These are phyloP conservation scores for Tuber indicum DNA, from an alignment of 495 filamentous ascomycete species.

Conservation along the genomic window DNA sequence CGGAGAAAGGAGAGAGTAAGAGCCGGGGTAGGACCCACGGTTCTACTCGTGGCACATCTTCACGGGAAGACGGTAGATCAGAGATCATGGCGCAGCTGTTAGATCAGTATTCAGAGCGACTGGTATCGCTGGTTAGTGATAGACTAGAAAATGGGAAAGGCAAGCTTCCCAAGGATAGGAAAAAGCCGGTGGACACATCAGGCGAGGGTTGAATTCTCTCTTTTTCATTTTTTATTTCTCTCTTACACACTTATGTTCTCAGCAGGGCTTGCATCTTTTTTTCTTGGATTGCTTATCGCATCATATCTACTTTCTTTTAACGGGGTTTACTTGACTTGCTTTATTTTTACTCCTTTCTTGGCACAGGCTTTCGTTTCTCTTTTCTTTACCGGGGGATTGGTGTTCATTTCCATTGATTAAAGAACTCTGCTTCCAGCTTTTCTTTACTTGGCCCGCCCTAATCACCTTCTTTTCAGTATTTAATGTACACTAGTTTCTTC, in stretches of 20 bases:
- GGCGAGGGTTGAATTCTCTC: slow-evolving; percentile 35
- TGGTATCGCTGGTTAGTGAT: slow-evolving; percentile 66
- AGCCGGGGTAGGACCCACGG: slow-evolving; percentile 58
- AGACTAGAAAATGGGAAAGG: slow-evolving; percentile 47
- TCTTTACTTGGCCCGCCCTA: slow-evolving; percentile 30
- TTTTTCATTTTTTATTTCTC: neutral
- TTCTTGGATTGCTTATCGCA: slow-evolving; percentile 21
- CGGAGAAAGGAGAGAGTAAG: slow-evolving; percentile 48
- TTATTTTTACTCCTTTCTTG: slow-evolving; percentile 21
- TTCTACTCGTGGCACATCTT: slow-evolving; percentile 68
- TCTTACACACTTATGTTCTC: neutral
- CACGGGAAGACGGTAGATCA: slow-evolving; percentile 60
- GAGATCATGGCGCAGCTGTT: slow-evolving; percentile 56
- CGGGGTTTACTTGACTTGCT: slow-evolving; percentile 26
- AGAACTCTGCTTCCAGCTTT: slow-evolving; percentile 9
- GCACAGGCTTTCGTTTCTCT: slow-evolving; percentile 14
- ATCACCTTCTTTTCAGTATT: slow-evolving; percentile 26
- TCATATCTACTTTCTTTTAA: slow-evolving; percentile 36
- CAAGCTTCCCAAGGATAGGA: slow-evolving; percentile 30
- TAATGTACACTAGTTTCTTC: slow-evolving; percentile 38
- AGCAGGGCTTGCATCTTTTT: neutral
- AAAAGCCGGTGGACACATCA: slow-evolving; percentile 35
- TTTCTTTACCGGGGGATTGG: slow-evolving; percentile 32
- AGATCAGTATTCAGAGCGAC: slow-evolving; percentile 64
- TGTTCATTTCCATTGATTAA: slow-evolving; percentile 29